Conservation (phyloP, 208 protist genomes). For the Zelonia costaricensis region DNA sequence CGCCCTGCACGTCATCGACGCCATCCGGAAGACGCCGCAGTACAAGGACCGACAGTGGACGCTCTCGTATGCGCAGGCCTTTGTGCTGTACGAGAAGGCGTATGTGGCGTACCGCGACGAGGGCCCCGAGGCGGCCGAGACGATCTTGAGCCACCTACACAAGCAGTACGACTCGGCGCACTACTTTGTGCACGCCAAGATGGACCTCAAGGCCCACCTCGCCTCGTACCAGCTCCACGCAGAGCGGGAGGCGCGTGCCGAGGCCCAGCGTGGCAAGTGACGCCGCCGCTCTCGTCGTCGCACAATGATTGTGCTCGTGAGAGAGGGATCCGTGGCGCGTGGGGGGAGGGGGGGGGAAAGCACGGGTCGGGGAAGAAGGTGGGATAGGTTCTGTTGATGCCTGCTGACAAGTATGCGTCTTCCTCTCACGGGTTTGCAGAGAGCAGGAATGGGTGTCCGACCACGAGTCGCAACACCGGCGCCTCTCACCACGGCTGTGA, state of each 20-base stretch:
- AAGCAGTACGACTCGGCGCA: conserved; percentile 44
- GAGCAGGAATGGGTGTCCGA: too few relatives aligned
- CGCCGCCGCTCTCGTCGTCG: background rate
- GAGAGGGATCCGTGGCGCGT: too few relatives aligned
- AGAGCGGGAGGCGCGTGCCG: conserved; percentile 1
- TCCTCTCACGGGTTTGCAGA: too few relatives aligned
- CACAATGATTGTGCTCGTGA: too few relatives aligned
- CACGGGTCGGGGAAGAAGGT: too few relatives aligned
- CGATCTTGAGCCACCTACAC: conserved; percentile 29
- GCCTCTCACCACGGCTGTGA: too few relatives aligned
- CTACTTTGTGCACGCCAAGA: conserved; percentile 39
- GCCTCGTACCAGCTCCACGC: conserved; percentile 28
- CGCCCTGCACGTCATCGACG: conserved; percentile 20
- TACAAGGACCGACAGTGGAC: conserved; percentile 45
- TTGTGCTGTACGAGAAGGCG: conserved; percentile 40
- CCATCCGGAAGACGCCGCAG: conserved; percentile 29
- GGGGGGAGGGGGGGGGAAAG: too few relatives aligned
- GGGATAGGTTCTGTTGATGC: too few relatives aligned
- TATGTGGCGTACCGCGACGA: conserved; percentile 31
- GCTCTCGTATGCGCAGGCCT: conserved; percentile 43
- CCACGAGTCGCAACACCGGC: too few relatives aligned
- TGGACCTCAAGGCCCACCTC: conserved; percentile 38
- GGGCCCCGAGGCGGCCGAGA: conserved; percentile 12
- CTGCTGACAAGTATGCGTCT: too few relatives aligned
- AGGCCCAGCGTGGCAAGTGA: background rate